Percentiles rank a stretch among this genome's conserved stretches.
Evolutionary conservation across 805 yeast genomes (phyloP).

Genomic region (Myxozyma geophila): DNA sequence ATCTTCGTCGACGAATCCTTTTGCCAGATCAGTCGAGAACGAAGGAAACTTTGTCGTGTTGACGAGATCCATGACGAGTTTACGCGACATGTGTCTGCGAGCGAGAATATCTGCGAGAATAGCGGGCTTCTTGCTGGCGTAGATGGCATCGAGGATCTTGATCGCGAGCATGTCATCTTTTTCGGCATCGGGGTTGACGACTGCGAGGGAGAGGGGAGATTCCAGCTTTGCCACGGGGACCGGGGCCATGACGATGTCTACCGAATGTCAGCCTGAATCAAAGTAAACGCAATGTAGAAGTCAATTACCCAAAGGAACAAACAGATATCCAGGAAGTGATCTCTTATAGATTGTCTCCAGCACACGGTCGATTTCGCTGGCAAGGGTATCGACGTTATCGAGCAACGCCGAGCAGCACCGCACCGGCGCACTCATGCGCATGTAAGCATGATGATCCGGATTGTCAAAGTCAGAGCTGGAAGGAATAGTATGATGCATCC

Average conservation of each 20-base stretch:
- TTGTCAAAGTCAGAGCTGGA: constrained; percentile 43
- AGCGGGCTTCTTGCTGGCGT: constrained; percentile 62
- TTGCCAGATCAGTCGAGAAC: constrained; percentile 69
- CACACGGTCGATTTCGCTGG: constrained; percentile 69
- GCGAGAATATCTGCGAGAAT: constrained; percentile 73
- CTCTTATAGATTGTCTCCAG: constrained; percentile 58
- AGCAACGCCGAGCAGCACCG: constrained; percentile 62
- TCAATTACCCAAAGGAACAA: constrained; percentile 73
- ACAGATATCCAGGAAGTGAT: constrained; percentile 82
- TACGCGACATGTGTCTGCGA: constrained; percentile 60
- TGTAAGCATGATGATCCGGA: constrained; percentile 72
- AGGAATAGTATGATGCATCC: constrained; percentile 50
- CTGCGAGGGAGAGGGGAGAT: constrained; percentile 43
- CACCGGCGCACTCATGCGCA: constrained; percentile 60
- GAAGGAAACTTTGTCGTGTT: constrained; percentile 55
- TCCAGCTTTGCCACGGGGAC: constrained; percentile 46
- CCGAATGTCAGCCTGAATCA: constrained; percentile 37
- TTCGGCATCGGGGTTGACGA: constrained; percentile 40
- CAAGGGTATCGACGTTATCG: constrained; percentile 52
- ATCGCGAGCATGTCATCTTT: constrained; percentile 49
- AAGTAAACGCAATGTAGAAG: constrained; percentile 32
- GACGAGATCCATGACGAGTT: constrained; percentile 55
- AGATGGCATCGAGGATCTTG: constrained; percentile 56
- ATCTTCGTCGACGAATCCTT: constrained; percentile 75
- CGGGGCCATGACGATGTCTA: constrained; percentile 33